Percentiles rank a stretch among this genome's conserved stretches.
phyloP scores from a whole-genome alignment of 2,329 filamentous ascomycete genomes.

The Escovopsis weberi region DNA sequence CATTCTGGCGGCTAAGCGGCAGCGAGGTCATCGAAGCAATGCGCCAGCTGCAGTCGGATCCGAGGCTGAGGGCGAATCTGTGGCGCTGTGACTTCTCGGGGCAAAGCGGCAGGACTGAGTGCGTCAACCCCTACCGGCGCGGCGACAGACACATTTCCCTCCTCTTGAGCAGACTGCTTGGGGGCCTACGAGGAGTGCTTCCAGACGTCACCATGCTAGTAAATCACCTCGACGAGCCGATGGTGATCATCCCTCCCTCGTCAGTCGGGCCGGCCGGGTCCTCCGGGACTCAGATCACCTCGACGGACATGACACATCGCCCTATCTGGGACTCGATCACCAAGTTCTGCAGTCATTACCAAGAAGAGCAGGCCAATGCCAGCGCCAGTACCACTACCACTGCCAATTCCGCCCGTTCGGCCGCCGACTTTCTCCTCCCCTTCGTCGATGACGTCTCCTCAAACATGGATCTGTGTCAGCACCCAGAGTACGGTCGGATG shows the following conservation, averaged over 20 bases:
- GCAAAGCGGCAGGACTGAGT: constrained; percentile 13
- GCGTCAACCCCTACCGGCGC: constrained; percentile 17
- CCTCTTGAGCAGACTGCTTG: constrained; percentile 18
- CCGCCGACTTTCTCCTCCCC: constrained; percentile 15
- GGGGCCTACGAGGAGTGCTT: constrained; percentile 11
- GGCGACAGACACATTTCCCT: constrained; percentile 20
- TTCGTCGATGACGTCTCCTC: constrained; percentile 20
- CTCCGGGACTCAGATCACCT: constrained; percentile 4
- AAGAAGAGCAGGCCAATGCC: neutral
- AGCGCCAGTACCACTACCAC: neutral
- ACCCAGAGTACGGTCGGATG: constrained; percentile 26
- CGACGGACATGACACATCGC: constrained; percentile 14
- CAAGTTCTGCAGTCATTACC: constrained; percentile 11
- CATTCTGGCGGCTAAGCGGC: constrained; percentile 26
- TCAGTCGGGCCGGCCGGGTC: neutral
- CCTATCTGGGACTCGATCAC: constrained; percentile 20
- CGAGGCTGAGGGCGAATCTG: constrained; percentile 15
- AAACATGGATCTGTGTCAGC: constrained; percentile 26
- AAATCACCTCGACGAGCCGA: constrained; percentile 34
- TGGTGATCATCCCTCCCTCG: constrained; percentile 19
- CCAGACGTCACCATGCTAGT: constrained; percentile 28
- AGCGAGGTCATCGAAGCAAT: constrained; percentile 17
- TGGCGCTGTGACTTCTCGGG: constrained; percentile 23
- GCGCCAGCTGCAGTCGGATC: constrained; percentile 9
- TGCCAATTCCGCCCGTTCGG: neutral